A percentile compares a stretch with the other conserved stretches of the same genome.
These are phyloP conservation scores for Coprinopsis sp. DNA, from an alignment of 768 basidiomycete genomes.

Conservation along the genomic window DNA sequence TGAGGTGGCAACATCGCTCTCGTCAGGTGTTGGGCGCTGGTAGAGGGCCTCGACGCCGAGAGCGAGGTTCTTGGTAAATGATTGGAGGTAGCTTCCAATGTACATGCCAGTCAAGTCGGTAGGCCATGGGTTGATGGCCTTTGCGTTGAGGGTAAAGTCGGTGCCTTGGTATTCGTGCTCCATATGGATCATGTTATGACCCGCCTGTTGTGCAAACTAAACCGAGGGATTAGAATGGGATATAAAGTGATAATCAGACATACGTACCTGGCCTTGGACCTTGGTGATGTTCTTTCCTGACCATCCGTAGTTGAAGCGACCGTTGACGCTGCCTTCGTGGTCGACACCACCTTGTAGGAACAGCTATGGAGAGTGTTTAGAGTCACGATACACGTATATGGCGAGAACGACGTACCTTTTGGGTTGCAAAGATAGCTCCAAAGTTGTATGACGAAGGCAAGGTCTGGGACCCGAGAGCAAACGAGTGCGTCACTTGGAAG, in stretches of 20 bases:
- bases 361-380: conserved; percentile 42
- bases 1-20: conserved; percentile 66
- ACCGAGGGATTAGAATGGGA: conserved; percentile 4
- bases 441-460: conserved; percentile 88
- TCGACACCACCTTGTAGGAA: conserved; percentile 94
- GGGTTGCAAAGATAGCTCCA: conserved; percentile 86
- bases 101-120: conserved; percentile 87
- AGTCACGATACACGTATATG: background rate
- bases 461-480: conserved; percentile 85
- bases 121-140: conserved; percentile 89
- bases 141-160: conserved; percentile 82
- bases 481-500: conserved; percentile 97
- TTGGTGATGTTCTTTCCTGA: conserved; percentile 73
- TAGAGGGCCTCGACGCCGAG: conserved; percentile 81
- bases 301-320: conserved; percentile 89
- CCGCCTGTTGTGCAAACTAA: conserved; percentile 69
- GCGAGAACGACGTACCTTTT: conserved; percentile 45
- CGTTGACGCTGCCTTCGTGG: conserved; percentile 87
- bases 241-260: background rate
- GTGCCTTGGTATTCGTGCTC: conserved; percentile 92
- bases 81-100: conserved; percentile 88
- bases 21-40: conserved; percentile 71
- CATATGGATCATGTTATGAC: conserved; percentile 87
- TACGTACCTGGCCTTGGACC: conserved; percentile 76
- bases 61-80: conserved; percentile 84